Base-by-base conservation (phyloP, 805 yeast species). In the Limtongozyma cylindracea region DNA sequence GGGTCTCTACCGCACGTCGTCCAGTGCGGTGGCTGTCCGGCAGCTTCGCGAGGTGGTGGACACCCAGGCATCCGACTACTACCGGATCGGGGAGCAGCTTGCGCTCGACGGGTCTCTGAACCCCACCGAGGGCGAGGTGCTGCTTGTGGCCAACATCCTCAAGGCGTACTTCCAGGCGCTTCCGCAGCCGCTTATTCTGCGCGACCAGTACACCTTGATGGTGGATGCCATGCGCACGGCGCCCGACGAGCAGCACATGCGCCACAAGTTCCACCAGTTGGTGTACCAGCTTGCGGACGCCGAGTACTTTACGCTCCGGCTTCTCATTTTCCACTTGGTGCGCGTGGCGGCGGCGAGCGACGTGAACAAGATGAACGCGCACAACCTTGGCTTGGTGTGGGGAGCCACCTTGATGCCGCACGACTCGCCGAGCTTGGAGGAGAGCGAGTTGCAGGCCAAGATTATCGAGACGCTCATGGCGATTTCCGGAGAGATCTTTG, bases 241-340 rank as follows among this genome's bases (percentile, higher is more conserved):
- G 18, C 15, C 15, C 15, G 54, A 51, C 30, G 55, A 47, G 28
- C 35, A 43, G 8, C 47, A 34, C 21, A 66, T 78, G 19, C 55
- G 55, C 22, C 63, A 74, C 27, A 84, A 78, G 36, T 54, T 88
- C 33, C 98, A 88, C 43, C 76, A 78, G 20, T 59, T 77, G 27
- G 76, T 88, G 20, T 88, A 72, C 48, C 73, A 74, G 31, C 56
- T 88, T 24, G 94, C 95, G 0, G 98, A 88, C 45, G 88, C 91
- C 1, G 78, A 84, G 26, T 88, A 88, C 41, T 82, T 91, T 54
- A 82, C 96, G 0, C 53, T 88, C 32, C 53, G 95, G 31, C 65
- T 77, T 17, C 48, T 88, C 31, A 49, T 82, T 2, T 77, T 84
- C 55, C 99, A 88, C 42, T 59, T 88, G 28, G 66, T 70, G 29